Conservation (phyloP, 1,139 yeast genomes). For the Nakaseomyces glabratus region DNA sequence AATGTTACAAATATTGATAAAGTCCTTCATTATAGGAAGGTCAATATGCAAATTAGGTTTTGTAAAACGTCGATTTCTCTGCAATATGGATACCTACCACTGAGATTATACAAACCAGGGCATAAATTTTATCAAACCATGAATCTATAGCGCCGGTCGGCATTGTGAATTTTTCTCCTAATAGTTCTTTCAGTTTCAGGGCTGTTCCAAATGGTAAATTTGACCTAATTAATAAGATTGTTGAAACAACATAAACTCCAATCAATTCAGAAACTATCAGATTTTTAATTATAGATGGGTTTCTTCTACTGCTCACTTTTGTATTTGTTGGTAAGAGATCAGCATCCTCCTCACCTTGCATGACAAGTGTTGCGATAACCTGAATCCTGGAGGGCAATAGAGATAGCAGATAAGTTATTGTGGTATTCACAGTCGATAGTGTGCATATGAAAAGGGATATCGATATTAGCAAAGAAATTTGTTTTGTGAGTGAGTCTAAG, state of each 20-base stretch:
- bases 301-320: constrained; percentile 6
- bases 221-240: constrained; percentile 67
- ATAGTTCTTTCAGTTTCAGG: constrained; percentile 28
- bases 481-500: constrained; percentile 51
- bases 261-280: constrained; percentile 58
- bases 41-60: too few species aligned
- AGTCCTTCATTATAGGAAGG: too few species aligned
- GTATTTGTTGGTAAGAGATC: constrained; percentile 19
- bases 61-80: constrained; percentile 13
- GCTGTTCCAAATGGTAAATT: constrained; percentile 57
- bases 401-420: constrained; percentile 35
- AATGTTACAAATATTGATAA: too few species aligned
- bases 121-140: constrained; percentile 74
- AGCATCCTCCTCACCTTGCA: constrained; percentile 15
- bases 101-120: constrained; percentile 47
- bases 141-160: constrained; percentile 55
- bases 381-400: constrained; percentile 28
- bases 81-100: constrained; percentile 37
- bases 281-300: constrained; percentile 33
- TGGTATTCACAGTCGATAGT: constrained; percentile 50
- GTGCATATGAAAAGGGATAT: constrained; percentile 61
- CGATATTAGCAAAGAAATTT: constrained; percentile 55
- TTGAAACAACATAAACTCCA: constrained; percentile 74
- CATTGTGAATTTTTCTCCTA: constrained; percentile 28
- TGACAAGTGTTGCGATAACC: constrained; percentile 24